Conservation (phyloP, 192 early-diverging fungal genomes). For the Allomyces javanicus region DNA sequence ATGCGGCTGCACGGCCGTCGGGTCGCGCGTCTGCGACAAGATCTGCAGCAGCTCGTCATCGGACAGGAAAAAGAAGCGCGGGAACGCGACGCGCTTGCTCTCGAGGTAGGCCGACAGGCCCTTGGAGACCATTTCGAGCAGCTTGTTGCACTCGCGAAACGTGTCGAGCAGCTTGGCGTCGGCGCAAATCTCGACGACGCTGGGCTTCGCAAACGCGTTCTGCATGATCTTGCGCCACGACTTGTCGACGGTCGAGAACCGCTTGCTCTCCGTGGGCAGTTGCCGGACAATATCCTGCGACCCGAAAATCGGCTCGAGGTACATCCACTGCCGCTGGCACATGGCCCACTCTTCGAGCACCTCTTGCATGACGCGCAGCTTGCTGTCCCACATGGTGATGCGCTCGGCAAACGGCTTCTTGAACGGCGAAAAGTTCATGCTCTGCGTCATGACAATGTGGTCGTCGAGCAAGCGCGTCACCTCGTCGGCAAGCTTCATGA, state of each 20-base stretch:
- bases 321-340: constrained; percentile 99
- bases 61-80: constrained; percentile 99
- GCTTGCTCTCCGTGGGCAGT: constrained; percentile 67
- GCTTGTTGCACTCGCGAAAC: constrained; percentile 77
- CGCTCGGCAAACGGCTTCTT: constrained; percentile 98
- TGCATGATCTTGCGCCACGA: constrained; percentile 90
- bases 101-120: constrained; percentile 97
- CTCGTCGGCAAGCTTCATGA: constrained; percentile 96
- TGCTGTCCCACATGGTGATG: constrained; percentile 82
- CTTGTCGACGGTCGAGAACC: constrained; percentile 86
- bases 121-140: constrained; percentile 87
- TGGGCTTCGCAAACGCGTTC: constrained; percentile 88
- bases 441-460: constrained; percentile 76
- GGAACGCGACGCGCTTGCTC: constrained; percentile 85
- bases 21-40: constrained; percentile 91
- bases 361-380: constrained; percentile 80
- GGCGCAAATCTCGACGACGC: constrained; percentile 83
- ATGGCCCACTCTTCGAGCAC: constrained; percentile 99
- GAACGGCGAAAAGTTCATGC: constrained; percentile 95
- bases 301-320: constrained; percentile 95
- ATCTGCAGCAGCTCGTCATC: constrained; percentile 99
- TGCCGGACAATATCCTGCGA: constrained; percentile 32
- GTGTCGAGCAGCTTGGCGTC: constrained; percentile 86
- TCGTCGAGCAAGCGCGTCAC: constrained; percentile 87
- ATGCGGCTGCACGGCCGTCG: constrained; percentile 88